Conservation (phyloP, 1,139 yeast genomes). For the Suhomyces atakaporum region DNA sequence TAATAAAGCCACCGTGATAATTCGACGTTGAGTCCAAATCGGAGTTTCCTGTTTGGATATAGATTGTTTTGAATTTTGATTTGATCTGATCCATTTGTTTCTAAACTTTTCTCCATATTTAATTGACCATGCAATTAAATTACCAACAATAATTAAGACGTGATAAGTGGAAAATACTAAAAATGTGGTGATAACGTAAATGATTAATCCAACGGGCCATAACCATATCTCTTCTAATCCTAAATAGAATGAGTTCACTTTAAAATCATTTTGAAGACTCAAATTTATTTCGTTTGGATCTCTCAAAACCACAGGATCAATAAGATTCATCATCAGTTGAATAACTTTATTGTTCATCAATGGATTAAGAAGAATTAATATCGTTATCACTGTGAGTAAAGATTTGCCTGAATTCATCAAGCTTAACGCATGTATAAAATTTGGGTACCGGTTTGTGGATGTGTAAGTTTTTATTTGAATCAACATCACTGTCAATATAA, state of each 20-base stretch:
- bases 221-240: slow-evolving; percentile 64
- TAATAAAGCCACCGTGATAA: slow-evolving; percentile 38
- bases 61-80: too few relatives aligned
- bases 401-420: slow-evolving; percentile 27
- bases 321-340: slow-evolving; percentile 28
- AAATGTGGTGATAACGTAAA: slow-evolving; percentile 48
- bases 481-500: slow-evolving; percentile 45
- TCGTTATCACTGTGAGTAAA: slow-evolving; percentile 20
- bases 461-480: slow-evolving; percentile 48
- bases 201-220: slow-evolving; percentile 61
- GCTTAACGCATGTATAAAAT: slow-evolving; percentile 50
- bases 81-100: too few relatives aligned
- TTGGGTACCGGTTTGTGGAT: slow-evolving; percentile 47
- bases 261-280: slow-evolving; percentile 26
- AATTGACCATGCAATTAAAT: slow-evolving; percentile 4
- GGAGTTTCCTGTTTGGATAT: neutral
- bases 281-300: slow-evolving; percentile 37
- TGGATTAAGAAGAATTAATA: slow-evolving; percentile 40
- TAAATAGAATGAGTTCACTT: slow-evolving; percentile 50
- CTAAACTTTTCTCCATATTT: neutral
- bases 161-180: slow-evolving; percentile 20
- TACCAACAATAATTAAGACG: slow-evolving; percentile 15
- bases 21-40: slow-evolving; percentile 24
- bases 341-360: slow-evolving; percentile 25
- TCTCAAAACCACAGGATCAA: slow-evolving; percentile 59